Conservation (phyloP, 176 grass and related monocot genomes). For the Musa schizocarpa region DNA sequence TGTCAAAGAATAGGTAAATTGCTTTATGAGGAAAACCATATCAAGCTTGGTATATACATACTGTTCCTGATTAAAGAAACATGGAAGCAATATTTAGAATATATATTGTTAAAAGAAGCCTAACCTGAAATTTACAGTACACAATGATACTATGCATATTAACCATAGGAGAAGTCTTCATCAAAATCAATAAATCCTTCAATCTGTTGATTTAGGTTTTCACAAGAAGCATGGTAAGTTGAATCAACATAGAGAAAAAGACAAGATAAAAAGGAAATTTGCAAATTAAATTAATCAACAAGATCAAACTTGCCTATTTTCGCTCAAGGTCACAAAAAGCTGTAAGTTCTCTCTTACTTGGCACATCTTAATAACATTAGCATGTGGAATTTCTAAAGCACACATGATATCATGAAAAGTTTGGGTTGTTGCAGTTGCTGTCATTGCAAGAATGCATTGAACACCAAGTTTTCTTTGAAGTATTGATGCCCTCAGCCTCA, state of each 20-base stretch:
- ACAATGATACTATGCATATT: conserved; percentile 83
- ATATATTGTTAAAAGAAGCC: conserved; percentile 21
- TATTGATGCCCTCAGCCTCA: conserved; percentile 72
- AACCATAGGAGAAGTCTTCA: conserved; percentile 71
- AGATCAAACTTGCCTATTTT: conserved; percentile 51
- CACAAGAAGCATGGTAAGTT: background rate
- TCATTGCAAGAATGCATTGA: conserved; percentile 94
- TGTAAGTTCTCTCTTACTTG: conserved; percentile 78
- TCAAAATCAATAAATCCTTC: conserved; percentile 73
- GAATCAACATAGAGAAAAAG: background rate
- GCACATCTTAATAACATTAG: conserved; percentile 56
- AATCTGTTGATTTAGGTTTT: conserved; percentile 29
- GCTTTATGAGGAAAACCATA: background rate
- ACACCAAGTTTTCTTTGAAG: conserved; percentile 67
- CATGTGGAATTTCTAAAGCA: conserved; percentile 68
- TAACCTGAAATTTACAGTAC: conserved; percentile 98
- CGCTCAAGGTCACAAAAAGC: conserved; percentile 45
- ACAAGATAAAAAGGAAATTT: background rate
- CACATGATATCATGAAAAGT: conserved; percentile 67
- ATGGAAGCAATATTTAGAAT: background rate
- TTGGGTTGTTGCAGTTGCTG: conserved; percentile 82
- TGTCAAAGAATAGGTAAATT: background rate
- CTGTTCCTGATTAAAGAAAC: background rate
- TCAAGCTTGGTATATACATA: background rate
- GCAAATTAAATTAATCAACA: background rate